These are phyloP conservation scores for Corrigiola litoralis DNA, from an alignment of 179 eudicot genomes.

Conservation along the genomic window DNA sequence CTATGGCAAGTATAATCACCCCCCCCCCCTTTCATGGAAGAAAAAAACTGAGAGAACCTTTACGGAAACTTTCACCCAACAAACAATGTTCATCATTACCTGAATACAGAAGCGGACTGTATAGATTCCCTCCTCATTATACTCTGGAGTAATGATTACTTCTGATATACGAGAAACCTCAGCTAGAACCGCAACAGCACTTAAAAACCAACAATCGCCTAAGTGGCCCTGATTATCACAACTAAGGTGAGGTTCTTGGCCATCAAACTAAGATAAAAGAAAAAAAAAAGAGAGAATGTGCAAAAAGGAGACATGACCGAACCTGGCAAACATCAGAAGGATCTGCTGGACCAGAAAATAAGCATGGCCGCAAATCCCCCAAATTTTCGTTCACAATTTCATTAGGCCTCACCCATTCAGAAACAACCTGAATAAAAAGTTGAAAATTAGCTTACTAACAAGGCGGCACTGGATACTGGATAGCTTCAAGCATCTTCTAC, in stretches of 20 bases:
- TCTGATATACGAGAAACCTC: slow-evolving; percentile 92
- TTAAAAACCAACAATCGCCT: slow-evolving; percentile 99
- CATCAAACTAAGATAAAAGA: neutral
- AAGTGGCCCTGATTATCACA: slow-evolving; percentile 69
- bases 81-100: slow-evolving; percentile 33
- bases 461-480: slow-evolving; percentile 4
- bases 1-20: too few species aligned
- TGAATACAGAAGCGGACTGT: slow-evolving; percentile 98
- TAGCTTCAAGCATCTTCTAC: slow-evolving; percentile 2
- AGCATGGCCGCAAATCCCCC: slow-evolving; percentile 66
- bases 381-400: slow-evolving; percentile 71
- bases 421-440: slow-evolving; percentile 59
- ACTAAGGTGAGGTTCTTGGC: slow-evolving; percentile 6
- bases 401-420: slow-evolving; percentile 83
- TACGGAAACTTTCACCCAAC: neutral
- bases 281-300: slow-evolving; percentile 1
- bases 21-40: too few species aligned
- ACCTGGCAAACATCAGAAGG: slow-evolving; percentile 99
- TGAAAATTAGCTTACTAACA: slow-evolving; percentile 16
- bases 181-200: slow-evolving; percentile 97
- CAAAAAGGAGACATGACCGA: slow-evolving; percentile 18
- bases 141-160: slow-evolving; percentile 89
- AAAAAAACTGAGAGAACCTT: too few species aligned
- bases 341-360: slow-evolving; percentile 79
- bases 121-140: slow-evolving; percentile 92